Conservation (phyloP, 768 basidiomycete species). For the Pulveroboletus ravenelii region DNA sequence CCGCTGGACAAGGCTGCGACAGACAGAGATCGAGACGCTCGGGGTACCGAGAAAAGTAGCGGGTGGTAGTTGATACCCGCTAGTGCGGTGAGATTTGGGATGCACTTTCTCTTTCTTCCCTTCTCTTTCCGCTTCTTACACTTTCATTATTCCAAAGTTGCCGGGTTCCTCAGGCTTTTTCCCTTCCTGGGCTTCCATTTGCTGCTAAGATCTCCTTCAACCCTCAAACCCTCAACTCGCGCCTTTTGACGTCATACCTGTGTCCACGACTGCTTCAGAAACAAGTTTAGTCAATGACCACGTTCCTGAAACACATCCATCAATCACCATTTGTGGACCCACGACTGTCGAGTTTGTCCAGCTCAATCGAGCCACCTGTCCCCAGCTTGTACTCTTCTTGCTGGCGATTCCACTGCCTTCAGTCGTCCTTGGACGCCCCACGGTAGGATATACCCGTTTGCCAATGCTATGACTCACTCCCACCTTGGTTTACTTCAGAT, state of each 20-base stretch:
- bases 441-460: neutral
- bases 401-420: neutral
- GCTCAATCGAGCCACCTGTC: neutral
- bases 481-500: neutral
- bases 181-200: neutral
- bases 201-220: neutral
- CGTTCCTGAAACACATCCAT: no score
- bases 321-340: neutral
- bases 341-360: neutral
- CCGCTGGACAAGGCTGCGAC: neutral
- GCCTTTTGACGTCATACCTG: neutral
- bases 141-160: neutral
- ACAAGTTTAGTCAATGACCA: neutral
- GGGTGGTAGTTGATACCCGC: neutral
- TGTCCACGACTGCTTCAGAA: neutral
- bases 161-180: neutral
- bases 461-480: neutral
- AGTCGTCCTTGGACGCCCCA: neutral
- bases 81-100: neutral
- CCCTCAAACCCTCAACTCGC: neutral
- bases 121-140: neutral
- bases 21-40: constrained; percentile 11
- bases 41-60: constrained; percentile 3
- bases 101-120: neutral
- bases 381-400: neutral